Percentiles rank a stretch among this genome's conserved stretches.
Conservation (phyloP, 2,329 filamentous ascomycete species). For the Microsporum ferrugineum region DNA sequence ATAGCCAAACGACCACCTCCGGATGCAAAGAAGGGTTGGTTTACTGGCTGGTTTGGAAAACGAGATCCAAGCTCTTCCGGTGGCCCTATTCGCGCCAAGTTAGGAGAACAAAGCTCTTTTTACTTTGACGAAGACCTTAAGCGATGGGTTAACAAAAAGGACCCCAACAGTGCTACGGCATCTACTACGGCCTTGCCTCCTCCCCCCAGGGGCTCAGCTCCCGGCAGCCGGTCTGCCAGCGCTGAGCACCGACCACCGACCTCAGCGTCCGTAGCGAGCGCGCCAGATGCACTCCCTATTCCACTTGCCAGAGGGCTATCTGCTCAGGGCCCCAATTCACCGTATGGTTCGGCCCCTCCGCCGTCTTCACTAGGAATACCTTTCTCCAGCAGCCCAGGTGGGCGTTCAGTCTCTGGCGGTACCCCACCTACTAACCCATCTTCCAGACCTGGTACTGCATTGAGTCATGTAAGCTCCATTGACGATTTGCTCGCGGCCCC, state of each 20-base stretch:
- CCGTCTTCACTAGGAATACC: conserved; percentile 15
- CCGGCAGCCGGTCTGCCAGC: conserved; percentile 43
- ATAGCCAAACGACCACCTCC: conserved; percentile 28
- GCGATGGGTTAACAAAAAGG: conserved; percentile 97
- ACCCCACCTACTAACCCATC: conserved; percentile 41
- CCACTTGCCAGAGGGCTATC: not conserved
- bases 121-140: conserved; percentile 92
- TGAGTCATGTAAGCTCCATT: conserved; percentile 88
- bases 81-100: conserved; percentile 72
- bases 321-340: conserved; percentile 9
- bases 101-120: conserved; percentile 87
- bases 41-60: conserved; percentile 70
- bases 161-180: conserved; percentile 50
- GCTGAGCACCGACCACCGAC: conserved; percentile 42
- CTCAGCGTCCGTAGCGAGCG: conserved; percentile 9
- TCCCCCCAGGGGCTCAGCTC: conserved; percentile 53
- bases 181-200: conserved; percentile 58
- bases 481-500: conserved; percentile 79
- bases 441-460: conserved; percentile 62
- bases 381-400: conserved; percentile 23
- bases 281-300: conserved; percentile 13
- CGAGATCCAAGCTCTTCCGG: conserved; percentile 48
- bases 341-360: conserved; percentile 17
- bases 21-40: conserved; percentile 51
- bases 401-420: conserved; percentile 29